Conservation (phyloP, 177 flowering plant species). For the Tripterygium wilfordii region DNA sequence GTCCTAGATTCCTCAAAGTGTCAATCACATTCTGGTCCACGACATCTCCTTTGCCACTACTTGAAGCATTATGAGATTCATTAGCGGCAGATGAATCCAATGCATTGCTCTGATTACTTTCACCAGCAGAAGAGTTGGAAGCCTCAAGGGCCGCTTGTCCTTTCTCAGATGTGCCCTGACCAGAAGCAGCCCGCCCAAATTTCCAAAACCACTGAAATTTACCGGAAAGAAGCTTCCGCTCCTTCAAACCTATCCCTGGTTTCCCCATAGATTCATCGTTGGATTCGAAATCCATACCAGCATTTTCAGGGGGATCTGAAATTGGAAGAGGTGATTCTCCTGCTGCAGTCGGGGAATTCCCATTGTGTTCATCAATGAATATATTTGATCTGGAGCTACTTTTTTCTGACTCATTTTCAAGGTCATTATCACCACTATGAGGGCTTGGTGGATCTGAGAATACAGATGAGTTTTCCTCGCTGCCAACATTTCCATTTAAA, state of each 20-base stretch:
- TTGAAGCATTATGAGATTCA: conserved; percentile 16
- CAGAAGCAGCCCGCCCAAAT: conserved; percentile 47
- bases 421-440: conserved; percentile 34
- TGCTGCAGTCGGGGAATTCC: conserved; percentile 12
- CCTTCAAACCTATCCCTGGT: conserved; percentile 31
- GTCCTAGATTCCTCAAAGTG: conserved; percentile 74
- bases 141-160: conserved; percentile 24
- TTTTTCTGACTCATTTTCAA: conserved; percentile 50
- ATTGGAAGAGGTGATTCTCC: conserved; percentile 36
- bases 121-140: conserved; percentile 20
- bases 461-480: conserved; percentile 55
- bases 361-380: conserved; percentile 41
- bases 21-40: conserved; percentile 59
- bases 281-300: conserved; percentile 9
- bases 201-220: conserved; percentile 82
- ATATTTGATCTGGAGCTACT: conserved; percentile 65
- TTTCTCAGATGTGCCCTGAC: conserved; percentile 52
- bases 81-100: conserved; percentile 17
- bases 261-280: conserved; percentile 22
- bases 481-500: conserved; percentile 29
- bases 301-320: conserved; percentile 28
- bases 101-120: conserved; percentile 13
- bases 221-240: conserved; percentile 35
- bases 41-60: conserved; percentile 29
- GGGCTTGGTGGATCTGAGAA: conserved; percentile 61